These are phyloP conservation scores for Ehretia macrophylla DNA, from an alignment of 257 asterid species.

Conservation along the genomic window DNA sequence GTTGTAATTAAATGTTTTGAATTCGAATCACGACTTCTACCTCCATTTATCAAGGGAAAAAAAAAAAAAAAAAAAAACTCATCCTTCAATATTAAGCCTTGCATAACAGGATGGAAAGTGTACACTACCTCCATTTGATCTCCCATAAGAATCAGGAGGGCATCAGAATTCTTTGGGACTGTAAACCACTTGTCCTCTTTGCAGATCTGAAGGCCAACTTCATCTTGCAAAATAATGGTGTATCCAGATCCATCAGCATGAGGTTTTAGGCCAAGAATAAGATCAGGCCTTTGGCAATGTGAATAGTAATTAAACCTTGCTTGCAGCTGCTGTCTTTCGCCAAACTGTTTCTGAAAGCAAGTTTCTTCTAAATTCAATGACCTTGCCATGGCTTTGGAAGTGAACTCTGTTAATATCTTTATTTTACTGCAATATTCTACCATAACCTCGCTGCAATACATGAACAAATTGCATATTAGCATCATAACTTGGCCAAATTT, in stretches of 20 bases:
- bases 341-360: slow-evolving; percentile 30
- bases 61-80: no score
- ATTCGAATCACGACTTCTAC: no score
- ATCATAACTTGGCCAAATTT: no score
- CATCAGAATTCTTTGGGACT: slow-evolving; percentile 45
- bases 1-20: no score
- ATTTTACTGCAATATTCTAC: slow-evolving; percentile 34
- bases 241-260: slow-evolving; percentile 38
- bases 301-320: slow-evolving; percentile 36
- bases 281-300: slow-evolving; percentile 33
- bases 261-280: slow-evolving; percentile 33
- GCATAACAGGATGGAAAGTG: no score
- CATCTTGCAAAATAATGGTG: slow-evolving; percentile 35
- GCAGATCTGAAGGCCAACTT: slow-evolving; percentile 51
- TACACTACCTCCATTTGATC: slow-evolving; percentile 65
- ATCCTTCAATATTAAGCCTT: no score
- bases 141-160: slow-evolving; percentile 43
- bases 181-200: slow-evolving; percentile 47
- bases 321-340: slow-evolving; percentile 5
- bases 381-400: slow-evolving; percentile 46
- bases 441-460: slow-evolving; percentile 23
- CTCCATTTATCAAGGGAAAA: no score
- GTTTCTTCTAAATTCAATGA: slow-evolving; percentile 36
- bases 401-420: slow-evolving; percentile 23
- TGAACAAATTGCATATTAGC: not conserved